A percentile compares a stretch with the other conserved stretches of the same genome.
Evolutionary conservation across 352 stramenopile genomes (phyloP).

Genomic region (Phytophthora capsici): DNA sequence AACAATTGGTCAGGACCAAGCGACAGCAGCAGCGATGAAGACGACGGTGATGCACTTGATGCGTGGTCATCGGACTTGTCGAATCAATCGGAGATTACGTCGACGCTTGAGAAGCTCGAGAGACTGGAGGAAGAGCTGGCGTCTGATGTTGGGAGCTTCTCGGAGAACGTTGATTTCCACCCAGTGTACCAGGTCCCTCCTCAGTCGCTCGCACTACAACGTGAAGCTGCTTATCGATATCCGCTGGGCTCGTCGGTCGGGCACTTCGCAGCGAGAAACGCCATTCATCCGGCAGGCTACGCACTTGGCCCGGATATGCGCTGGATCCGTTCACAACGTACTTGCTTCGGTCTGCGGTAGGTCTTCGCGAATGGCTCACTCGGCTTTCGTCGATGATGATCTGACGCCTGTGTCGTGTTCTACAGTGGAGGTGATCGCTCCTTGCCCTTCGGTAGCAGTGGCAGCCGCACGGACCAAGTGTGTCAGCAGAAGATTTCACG

Average conservation of each 20-base stretch:
- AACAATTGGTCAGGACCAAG: conserved; percentile 23
- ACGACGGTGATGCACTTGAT: conserved; percentile 3
- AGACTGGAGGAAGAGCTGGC: conserved; percentile 31
- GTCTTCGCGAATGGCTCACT: background rate
- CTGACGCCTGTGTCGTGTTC: background rate
- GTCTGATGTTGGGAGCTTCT: conserved; percentile 17
- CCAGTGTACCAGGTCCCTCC: conserved; percentile 17
- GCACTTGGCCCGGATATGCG: conserved; percentile 12
- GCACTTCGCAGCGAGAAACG: conserved; percentile 11
- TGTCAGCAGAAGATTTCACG: conserved; percentile 70
- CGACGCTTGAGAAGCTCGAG: conserved; percentile 27
- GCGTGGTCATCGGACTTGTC: conserved; percentile 28
- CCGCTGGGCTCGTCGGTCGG: conserved; percentile 15
- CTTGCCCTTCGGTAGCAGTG: conserved; percentile 13
- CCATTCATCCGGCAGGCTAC: conserved; percentile 2
- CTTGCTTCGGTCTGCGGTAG: conserved; percentile 28
- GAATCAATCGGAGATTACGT: conserved; percentile 27
- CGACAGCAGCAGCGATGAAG: conserved; percentile 20
- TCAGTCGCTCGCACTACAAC: conserved; percentile 14
- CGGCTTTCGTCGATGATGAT: too few species aligned
- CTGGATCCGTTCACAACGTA: conserved; percentile 22
- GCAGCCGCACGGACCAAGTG: conserved; percentile 24
- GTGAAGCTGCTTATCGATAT: conserved; percentile 23
- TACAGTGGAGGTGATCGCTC: conserved; percentile 9
- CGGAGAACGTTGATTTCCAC: conserved; percentile 3